Percentiles rank a stretch among this genome's conserved stretches.
phyloP scores from a whole-genome alignment of 2,329 filamentous ascomycete species.

The Fusarium cicatricum region DNA sequence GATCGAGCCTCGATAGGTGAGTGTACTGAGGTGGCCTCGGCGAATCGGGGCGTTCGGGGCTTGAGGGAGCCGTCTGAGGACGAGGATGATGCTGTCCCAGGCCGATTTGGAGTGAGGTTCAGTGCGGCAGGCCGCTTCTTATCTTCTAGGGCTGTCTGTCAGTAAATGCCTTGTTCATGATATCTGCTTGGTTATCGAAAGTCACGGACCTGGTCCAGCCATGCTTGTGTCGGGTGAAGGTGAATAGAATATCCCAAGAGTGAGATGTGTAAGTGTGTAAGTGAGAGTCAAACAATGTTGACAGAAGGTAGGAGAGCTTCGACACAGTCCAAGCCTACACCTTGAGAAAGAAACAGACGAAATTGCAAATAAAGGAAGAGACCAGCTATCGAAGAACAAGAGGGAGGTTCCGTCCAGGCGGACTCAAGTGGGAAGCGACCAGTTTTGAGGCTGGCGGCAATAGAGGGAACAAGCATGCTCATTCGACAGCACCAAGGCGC shows the following conservation, averaged over 20 bases:
- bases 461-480: constrained; percentile 40
- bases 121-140: constrained; percentile 66
- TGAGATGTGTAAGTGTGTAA: constrained; percentile 12
- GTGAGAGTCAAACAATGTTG: constrained; percentile 15
- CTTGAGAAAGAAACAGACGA: constrained; percentile 41
- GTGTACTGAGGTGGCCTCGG: constrained; percentile 80
- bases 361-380: constrained; percentile 56
- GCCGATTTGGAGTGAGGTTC: constrained; percentile 60
- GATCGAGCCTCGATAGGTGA: constrained; percentile 73
- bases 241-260: constrained; percentile 21
- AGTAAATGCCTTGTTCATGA: constrained; percentile 25
- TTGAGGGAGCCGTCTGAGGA: constrained; percentile 67
- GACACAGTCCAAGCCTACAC: constrained; percentile 41
- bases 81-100: constrained; percentile 59
- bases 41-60: constrained; percentile 80
- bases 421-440: constrained; percentile 52
- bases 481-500: constrained; percentile 50
- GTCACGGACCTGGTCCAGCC: constrained; percentile 52
- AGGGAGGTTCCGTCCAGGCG: constrained; percentile 47
- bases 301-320: constrained; percentile 33
- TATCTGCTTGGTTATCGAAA: background rate
- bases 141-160: constrained; percentile 52
- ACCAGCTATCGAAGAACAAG: constrained; percentile 63
- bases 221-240: constrained; percentile 42
- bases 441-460: constrained; percentile 59